phyloP scores from a whole-genome alignment of 176 grass and related monocot genomes.

The Oryza coarctata region DNA sequence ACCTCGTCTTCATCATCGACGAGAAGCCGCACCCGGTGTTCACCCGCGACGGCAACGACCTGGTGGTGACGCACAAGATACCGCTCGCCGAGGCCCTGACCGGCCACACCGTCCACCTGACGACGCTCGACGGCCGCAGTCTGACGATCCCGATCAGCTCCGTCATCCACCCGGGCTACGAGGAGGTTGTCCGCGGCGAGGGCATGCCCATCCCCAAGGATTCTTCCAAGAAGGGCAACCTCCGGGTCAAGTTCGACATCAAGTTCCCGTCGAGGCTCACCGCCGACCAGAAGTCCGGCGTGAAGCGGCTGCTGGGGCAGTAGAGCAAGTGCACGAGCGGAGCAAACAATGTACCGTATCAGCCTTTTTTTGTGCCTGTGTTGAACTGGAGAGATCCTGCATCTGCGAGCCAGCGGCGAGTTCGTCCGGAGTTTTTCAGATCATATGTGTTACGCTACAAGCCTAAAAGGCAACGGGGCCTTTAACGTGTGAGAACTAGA shows the following conservation, averaged over 20 bases:
- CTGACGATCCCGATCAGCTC: conserved; percentile 60
- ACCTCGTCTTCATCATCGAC: conserved; percentile 89
- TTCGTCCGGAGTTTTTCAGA: not conserved
- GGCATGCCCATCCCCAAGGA: conserved; percentile 92
- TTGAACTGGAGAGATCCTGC: not conserved
- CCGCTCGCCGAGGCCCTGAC: conserved; percentile 68
- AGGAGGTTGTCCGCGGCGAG: conserved; percentile 75
- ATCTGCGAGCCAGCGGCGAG: too few species aligned
- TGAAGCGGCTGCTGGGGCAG: conserved; percentile 78
- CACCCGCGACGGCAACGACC: conserved; percentile 86
- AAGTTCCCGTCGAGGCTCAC: conserved; percentile 80
- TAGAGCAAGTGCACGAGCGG: not conserved
- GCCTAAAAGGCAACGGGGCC: not conserved
- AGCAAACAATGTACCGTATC: too few species aligned
- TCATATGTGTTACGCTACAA: not conserved
- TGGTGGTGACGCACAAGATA: conserved; percentile 70
- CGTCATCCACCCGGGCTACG: conserved; percentile 64
- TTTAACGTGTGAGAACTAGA: not conserved
- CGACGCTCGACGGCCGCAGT: conserved; percentile 71
- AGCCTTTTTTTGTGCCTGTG: not conserved
- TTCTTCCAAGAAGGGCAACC: conserved; percentile 78
- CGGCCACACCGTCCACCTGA: conserved; percentile 58
- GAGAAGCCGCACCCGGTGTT: conserved; percentile 94
- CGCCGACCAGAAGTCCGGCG: conserved; percentile 76
- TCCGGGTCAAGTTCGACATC: conserved; percentile 90